Evolutionary conservation across 2,329 filamentous ascomycete species (phyloP).

Genomic region (Alternaria triticimaculans): DNA sequence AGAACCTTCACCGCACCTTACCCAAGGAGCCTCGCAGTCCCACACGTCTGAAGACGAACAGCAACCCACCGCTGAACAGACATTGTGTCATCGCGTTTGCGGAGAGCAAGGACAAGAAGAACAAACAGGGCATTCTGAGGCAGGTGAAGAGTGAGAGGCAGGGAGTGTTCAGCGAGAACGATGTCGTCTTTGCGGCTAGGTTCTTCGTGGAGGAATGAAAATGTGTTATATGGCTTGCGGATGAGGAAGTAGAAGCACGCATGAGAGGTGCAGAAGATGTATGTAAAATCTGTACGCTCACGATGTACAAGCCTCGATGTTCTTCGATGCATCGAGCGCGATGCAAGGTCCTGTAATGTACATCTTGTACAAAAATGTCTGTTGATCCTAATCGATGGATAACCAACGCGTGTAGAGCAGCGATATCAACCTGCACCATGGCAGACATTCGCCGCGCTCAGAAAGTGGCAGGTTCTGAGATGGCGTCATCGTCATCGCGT

Average conservation of each 20-base stretch:
- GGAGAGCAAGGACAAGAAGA: constrained; percentile 20
- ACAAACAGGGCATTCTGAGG: constrained; percentile 38
- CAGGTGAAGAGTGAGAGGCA: constrained; percentile 49
- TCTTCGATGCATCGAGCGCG: background rate
- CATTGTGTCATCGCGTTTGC: constrained; percentile 48
- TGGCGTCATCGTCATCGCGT: background rate
- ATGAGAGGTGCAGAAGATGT: background rate
- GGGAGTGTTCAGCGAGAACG: constrained; percentile 51
- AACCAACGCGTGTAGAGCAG: background rate
- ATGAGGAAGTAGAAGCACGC: background rate
- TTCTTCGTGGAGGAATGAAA: constrained; percentile 42
- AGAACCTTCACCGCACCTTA: background rate
- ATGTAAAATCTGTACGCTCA: background rate
- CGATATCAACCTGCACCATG: background rate
- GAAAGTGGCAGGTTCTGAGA: background rate
- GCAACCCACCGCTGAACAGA: constrained; percentile 38
- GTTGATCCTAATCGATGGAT: too few relatives aligned
- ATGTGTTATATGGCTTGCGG: background rate
- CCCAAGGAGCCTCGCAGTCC: constrained; percentile 13
- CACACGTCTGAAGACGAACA: constrained; percentile 30
- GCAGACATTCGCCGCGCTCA: background rate
- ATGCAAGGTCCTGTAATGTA: background rate
- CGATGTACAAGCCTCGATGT: background rate
- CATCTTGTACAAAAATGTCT: background rate
- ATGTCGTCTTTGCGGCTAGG: constrained; percentile 51